phyloP scores from a whole-genome alignment of 192 early-diverging fungal species.

The Coemansia sp. region DNA sequence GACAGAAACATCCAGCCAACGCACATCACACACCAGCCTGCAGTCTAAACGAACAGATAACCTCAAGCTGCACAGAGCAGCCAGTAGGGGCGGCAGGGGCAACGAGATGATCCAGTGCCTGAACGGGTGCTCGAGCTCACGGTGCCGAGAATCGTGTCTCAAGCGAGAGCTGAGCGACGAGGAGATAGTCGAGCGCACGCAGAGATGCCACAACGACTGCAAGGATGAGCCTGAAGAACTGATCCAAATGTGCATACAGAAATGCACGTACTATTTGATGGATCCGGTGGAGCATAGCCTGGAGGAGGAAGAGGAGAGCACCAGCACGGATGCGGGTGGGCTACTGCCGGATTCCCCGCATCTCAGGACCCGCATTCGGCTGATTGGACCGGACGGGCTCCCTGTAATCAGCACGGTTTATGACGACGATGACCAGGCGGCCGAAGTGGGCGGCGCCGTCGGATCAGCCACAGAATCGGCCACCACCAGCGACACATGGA shows the following conservation, averaged over 20 bases:
- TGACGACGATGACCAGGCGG: background rate
- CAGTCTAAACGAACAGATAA: background rate
- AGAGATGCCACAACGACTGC: constrained; percentile 39
- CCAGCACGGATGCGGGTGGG: constrained; percentile 11
- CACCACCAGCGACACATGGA: constrained; percentile 7
- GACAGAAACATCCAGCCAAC: background rate
- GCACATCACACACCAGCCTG: background rate
- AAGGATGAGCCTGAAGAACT: constrained; percentile 38
- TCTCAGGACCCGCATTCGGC: constrained; percentile 29
- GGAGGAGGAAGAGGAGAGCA: constrained; percentile 1
- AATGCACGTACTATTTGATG: constrained; percentile 44
- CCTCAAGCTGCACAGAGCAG: background rate
- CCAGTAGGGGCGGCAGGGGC: background rate
- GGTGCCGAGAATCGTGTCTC: constrained; percentile 17
- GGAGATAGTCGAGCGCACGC: constrained; percentile 40
- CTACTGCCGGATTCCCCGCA: constrained; percentile 30
- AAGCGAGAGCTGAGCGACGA: constrained; percentile 14
- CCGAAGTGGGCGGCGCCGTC: background rate
- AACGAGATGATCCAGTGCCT: background rate
- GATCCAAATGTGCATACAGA: constrained; percentile 48
- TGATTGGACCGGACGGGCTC: constrained; percentile 52
- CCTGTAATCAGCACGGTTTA: constrained; percentile 15
- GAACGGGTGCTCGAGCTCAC: background rate
- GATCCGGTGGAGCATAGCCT: constrained; percentile 24
- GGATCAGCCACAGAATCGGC: background rate